Base-by-base conservation (phyloP, 2,329 filamentous ascomycete genomes). In the Whalleya microplaca region DNA sequence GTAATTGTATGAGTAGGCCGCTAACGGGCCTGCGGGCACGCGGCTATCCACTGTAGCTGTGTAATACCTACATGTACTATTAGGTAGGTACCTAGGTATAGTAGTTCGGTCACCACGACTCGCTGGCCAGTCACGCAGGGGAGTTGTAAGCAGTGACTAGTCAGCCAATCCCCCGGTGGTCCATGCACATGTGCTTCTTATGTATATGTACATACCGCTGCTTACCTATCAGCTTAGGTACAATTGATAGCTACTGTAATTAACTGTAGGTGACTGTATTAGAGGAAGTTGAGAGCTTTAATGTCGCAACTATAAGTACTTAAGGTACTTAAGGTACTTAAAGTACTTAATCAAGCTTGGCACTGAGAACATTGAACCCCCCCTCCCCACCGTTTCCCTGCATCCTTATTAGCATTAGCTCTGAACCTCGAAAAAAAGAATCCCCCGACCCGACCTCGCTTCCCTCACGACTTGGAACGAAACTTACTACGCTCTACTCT, bases 361-460 rank as follows among this genome's bases (percentile, higher is more conserved):
- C 46, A 44, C 27, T 29, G 27, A 6, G 27, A 12, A n/a, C n/a
- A n/a, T 29, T 29, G 27, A 29, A 29, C 27, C 27, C 12, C 27
- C 12, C 27, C 12, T 12, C 27, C 27, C 27, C 3, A 16, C 9
- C 32, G 7, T 5, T 37, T 37, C 32, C 32, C 32, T 37, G 32
- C 32, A 37, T 3, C 32, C 32, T 14, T 37, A 7, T 37, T 37
- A 37, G 32, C 27, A 29, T 29, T 41, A 49, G 27, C 19, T 43
- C 46, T 27, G 21, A 43, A 48, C 21, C 37, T 48, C 27, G 20
- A 42, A 62, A 62, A 52, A 63, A 61, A 61, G 55, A 61, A 63
- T 63, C 45, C 53, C 57, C 60, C 60, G 60, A 63, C 41, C 62
- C 64, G 64, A 69, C 63, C 51, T 69, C 63, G 62, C 63, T 37